These are phyloP conservation scores for Barnettozyma sucrosica DNA, from an alignment of 805 yeast genomes.

Conservation along the genomic window DNA sequence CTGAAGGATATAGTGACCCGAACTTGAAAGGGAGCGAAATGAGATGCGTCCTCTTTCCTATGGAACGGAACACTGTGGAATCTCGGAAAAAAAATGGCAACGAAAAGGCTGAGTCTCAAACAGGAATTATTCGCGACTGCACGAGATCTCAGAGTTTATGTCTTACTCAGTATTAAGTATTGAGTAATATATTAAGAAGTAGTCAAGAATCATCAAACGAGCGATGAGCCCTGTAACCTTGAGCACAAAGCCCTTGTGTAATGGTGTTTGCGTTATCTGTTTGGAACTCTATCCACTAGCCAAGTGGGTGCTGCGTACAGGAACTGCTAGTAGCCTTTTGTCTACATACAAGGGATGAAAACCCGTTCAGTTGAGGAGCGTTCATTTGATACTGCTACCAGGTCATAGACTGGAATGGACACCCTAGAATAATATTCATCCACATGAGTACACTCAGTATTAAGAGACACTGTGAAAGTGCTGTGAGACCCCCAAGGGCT, in stretches of 20 bases:
- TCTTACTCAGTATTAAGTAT: too few relatives aligned
- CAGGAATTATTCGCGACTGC: not conserved
- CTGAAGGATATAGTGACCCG: not conserved
- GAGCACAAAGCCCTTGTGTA: too few relatives aligned
- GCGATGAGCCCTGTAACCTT: too few relatives aligned
- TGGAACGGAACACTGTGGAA: not conserved
- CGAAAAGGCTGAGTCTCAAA: not conserved
- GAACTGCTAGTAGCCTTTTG: too few relatives aligned
- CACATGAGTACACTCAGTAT: not conserved
- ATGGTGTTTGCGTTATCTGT: too few relatives aligned
- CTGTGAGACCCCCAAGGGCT: not conserved
- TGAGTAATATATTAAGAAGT: not conserved
- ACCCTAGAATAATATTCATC: not conserved
- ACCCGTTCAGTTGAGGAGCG: too few relatives aligned
- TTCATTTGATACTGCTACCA: too few relatives aligned
- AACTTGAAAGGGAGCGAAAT: not conserved
- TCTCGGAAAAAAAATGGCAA: not conserved
- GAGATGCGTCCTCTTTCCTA: not conserved
- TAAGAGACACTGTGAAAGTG: not conserved
- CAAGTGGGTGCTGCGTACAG: too few relatives aligned
- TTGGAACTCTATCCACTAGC: too few relatives aligned
- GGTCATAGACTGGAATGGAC: not conserved
- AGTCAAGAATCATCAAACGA: too few relatives aligned
- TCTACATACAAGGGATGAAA: too few relatives aligned
- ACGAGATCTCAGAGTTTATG: too few relatives aligned